A percentile compares a stretch with the other conserved stretches of the same genome.
Evolutionary conservation across 2,329 filamentous ascomycete species (phyloP).

Genomic region (Paramyrothecium roridum): DNA sequence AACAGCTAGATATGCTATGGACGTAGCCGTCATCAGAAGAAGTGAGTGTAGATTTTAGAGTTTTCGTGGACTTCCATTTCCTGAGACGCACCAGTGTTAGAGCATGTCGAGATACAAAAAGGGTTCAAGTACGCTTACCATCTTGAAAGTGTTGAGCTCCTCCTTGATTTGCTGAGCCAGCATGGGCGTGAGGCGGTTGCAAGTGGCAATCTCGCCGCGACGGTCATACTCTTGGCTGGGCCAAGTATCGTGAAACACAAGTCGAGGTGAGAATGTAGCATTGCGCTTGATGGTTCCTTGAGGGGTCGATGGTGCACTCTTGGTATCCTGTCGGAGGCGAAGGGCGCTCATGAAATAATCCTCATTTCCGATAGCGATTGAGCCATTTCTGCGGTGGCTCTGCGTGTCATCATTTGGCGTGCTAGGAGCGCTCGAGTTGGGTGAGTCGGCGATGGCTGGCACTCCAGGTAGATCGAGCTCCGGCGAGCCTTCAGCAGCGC

Average conservation of each 20-base stretch:
- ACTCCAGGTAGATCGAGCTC: conserved; percentile 59
- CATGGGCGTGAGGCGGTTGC: conserved; percentile 95
- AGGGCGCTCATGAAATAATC: conserved; percentile 86
- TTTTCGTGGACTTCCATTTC: conserved; percentile 99
- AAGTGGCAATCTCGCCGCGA: conserved; percentile 92
- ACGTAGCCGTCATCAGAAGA: conserved; percentile 71
- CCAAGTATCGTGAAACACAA: conserved; percentile 96
- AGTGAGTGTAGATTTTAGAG: conserved; percentile 99
- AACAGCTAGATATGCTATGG: conserved; percentile 14
- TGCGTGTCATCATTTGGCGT: conserved; percentile 78
- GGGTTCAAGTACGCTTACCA: conserved; percentile 41
- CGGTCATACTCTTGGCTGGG: conserved; percentile 94
- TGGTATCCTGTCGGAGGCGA: conserved; percentile 70
- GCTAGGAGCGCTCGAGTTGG: conserved; percentile 80
- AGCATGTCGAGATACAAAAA: conserved; percentile 1
- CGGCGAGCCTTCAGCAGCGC: conserved; percentile 54
- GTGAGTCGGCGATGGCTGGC: conserved; percentile 69
- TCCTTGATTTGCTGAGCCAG: conserved; percentile 99
- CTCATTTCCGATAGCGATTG: conserved; percentile 72
- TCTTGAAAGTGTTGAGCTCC: conserved; percentile 98
- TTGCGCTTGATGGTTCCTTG: conserved; percentile 60
- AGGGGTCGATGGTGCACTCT: conserved; percentile 78
- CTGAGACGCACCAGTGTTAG: conserved; percentile 51
- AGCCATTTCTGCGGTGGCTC: conserved; percentile 63
- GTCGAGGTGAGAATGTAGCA: conserved; percentile 82